Base-by-base conservation (phyloP, 495 filamentous ascomycete genomes). In the Aspergillus sclerotiicarbonarius region DNA sequence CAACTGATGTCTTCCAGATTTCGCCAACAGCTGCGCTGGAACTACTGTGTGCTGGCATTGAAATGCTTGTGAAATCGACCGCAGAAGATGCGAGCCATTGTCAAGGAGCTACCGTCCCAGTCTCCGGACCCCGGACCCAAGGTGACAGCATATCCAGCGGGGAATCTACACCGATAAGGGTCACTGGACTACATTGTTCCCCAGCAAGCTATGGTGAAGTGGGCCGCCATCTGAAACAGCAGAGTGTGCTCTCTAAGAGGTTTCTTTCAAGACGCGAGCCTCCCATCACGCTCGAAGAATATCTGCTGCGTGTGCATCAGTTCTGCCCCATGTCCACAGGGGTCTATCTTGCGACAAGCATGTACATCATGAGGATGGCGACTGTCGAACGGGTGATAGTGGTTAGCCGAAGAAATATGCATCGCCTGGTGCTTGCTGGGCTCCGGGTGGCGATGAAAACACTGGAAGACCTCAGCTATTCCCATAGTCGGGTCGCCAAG, bases 301-400 rank as follows among this genome's bases (percentile, higher is more conserved):
- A 98, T 69, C 80, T 97, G 18, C 72, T 85, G 59, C 89, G 94
- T 45, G 83, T 98, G 49, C 93, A 98, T 68, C 80, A 78, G 37
- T 98, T 86, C 69, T 98, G 94, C 62, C 93, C 95, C 19, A 89
- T 97, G 84, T 95, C 91, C n/a, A 93, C 94, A 3, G 92, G 86
- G 15, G 95, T 97, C 32, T 96, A 94, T 63, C 85, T 98, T n/a
- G 91, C 94, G 2, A 86, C 94, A 2, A 90, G 90, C 46, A 74
- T 87, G n/a, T 98, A 98, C 69, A 91, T 96, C 52, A 87, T 91
- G 64, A 82, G 84, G 50, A 82, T 98, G 41, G 87, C 85, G 0
- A 80, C 92, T 9, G 74, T 85, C 33, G 91, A 97, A 61, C 81
- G 82, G 51, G 79, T 85, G 13, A 83, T 94, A 15, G 81, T 83